phyloP scores from a whole-genome alignment of 257 asterid species.

The Gardenia jasminoides region DNA sequence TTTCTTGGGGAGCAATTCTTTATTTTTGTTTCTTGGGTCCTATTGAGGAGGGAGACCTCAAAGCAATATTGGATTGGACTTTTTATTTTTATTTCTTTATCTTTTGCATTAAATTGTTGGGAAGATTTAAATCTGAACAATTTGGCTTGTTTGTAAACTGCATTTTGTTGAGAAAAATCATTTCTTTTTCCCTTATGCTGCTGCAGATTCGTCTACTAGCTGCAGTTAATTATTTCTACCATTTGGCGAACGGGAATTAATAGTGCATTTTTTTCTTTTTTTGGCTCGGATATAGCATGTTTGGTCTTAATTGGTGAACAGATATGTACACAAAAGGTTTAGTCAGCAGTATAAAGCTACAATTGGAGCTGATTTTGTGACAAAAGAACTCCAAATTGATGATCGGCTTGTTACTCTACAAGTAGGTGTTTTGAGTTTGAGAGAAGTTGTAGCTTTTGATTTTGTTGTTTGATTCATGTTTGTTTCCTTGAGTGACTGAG shows the following conservation, averaged over 20 bases:
- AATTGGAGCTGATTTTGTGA: constrained; percentile 98
- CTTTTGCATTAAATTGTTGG: not conserved
- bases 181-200: not conserved
- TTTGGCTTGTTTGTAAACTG: not conserved
- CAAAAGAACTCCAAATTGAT: constrained; percentile 90
- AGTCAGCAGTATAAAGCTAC: constrained; percentile 98
- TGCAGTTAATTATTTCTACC: not conserved
- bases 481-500: constrained; percentile 3
- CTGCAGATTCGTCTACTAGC: not conserved
- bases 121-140: not conserved
- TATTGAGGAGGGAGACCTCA: not conserved
- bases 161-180: not conserved
- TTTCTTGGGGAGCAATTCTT: not conserved
- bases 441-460: not conserved
- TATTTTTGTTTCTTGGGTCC: not conserved
- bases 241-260: not conserved
- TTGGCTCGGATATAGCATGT: not conserved
- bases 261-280: not conserved
- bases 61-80: not conserved
- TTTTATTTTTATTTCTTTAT: not conserved
- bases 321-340: constrained; percentile 93
- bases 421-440: constrained; percentile 43
- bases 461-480: not conserved
- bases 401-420: constrained; percentile 94
- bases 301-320: constrained; percentile 44